Conservation (phyloP, 78 protist species). For the Dictyostelium intermedium region DNA sequence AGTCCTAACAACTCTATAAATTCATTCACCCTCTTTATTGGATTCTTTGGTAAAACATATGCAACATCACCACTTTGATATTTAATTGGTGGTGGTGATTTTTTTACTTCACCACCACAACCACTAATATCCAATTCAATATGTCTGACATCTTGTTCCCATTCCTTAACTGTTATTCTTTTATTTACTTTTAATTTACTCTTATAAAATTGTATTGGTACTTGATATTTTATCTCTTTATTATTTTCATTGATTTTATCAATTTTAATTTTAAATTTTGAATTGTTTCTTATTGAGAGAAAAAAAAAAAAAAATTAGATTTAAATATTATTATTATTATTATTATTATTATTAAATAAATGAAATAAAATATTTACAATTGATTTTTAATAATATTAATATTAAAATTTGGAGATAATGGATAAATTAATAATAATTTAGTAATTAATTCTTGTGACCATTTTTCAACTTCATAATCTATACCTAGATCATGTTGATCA, state of each 20-base stretch:
- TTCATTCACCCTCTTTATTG: constrained; percentile 14
- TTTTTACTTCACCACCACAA: background rate
- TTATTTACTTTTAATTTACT: constrained; percentile 12
- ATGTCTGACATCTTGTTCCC: constrained; percentile 85
- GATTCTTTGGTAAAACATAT: constrained; percentile 73
- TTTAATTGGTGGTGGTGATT: background rate
- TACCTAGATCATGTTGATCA: constrained; percentile 83
- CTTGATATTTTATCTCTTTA: background rate
- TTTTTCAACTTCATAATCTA: constrained; percentile 74
- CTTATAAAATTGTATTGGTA: constrained; percentile 16
- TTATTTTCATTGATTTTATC: background rate
- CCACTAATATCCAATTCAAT: constrained; percentile 51
- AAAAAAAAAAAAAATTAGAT: background rate
- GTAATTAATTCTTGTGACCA: constrained; percentile 66
- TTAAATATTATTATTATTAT: background rate
- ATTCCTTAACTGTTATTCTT: constrained; percentile 55
- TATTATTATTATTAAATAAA: background rate
- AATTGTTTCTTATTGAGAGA: background rate
- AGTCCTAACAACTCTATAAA: constrained; percentile 17
- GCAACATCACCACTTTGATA: constrained; percentile 79
- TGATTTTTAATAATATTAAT: background rate
- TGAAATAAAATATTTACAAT: constrained; percentile 1
- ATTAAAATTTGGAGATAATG: constrained; percentile 27
- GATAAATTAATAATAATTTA: constrained; percentile 23
- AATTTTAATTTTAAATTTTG: background rate